phyloP scores from a whole-genome alignment of 768 basidiomycete species.

The Tulasnella sp. region DNA sequence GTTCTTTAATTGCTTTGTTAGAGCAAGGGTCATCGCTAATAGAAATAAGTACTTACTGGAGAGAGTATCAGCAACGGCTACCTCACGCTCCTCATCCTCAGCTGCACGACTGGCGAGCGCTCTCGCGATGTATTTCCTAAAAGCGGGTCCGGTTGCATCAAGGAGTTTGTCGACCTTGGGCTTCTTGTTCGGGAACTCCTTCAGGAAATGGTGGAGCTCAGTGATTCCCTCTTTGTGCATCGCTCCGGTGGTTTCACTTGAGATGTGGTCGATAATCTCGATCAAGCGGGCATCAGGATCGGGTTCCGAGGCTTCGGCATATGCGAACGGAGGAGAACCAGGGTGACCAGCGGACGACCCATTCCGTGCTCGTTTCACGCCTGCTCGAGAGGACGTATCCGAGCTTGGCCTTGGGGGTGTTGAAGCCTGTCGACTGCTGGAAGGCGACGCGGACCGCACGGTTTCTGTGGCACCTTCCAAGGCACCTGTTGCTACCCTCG shows the following conservation, averaged over 20 bases:
- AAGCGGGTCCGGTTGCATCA: constrained; percentile 78
- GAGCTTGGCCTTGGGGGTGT: constrained; percentile 24
- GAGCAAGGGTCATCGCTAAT: background rate
- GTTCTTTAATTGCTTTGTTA: background rate
- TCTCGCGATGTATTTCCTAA: constrained; percentile 83
- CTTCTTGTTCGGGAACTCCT: constrained; percentile 77
- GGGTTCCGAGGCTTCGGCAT: constrained; percentile 46
- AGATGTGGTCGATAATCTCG: constrained; percentile 75
- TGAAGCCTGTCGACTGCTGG: constrained; percentile 26
- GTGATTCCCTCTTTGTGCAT: constrained; percentile 92
- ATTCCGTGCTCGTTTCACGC: background rate
- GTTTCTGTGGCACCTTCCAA: constrained; percentile 40
- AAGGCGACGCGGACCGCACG: constrained; percentile 55
- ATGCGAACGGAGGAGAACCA: background rate
- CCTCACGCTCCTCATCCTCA: constrained; percentile 47
- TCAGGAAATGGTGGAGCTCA: constrained; percentile 86
- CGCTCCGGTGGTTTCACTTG: constrained; percentile 78
- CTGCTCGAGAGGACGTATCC: constrained; percentile 23
- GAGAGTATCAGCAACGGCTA: constrained; percentile 71
- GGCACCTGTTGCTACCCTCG: background rate
- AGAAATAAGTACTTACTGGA: constrained; percentile 45
- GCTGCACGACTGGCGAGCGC: constrained; percentile 80
- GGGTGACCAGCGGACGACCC: background rate
- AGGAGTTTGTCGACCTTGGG: constrained; percentile 77
- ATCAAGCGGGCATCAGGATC: constrained; percentile 79